Conservation (phyloP, 345 rosid species). For the Salix arbutifolia region DNA sequence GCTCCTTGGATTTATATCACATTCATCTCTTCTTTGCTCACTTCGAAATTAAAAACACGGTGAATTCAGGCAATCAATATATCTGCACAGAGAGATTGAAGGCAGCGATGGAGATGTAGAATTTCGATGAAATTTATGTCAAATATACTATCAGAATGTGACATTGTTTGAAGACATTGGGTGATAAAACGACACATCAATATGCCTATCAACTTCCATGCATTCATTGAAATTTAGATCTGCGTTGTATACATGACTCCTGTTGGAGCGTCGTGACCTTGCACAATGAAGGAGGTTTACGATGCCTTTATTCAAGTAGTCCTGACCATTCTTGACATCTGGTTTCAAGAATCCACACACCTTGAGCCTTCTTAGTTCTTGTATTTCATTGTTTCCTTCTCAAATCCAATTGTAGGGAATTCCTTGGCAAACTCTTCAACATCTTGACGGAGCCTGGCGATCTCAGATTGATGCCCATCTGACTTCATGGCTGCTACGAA, state of each 20-base stretch:
- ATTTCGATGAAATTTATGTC: too few species aligned
- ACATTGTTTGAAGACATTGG: too few species aligned
- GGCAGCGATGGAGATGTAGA: too few species aligned
- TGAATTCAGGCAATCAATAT: background rate
- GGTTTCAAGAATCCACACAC: constrained; percentile 15
- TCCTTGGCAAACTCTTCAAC: constrained; percentile 81
- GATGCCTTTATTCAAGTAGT: too few species aligned
- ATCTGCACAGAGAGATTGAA: constrained; percentile 4
- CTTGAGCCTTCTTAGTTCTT: constrained; percentile 44
- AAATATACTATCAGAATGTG: too few species aligned
- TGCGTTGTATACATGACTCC: too few species aligned
- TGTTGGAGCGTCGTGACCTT: too few species aligned
- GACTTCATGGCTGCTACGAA: constrained; percentile 71
- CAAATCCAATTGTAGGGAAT: constrained; percentile 86
- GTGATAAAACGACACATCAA: too few species aligned
- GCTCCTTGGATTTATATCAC: background rate
- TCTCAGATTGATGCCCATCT: constrained; percentile 54
- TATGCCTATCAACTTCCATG: too few species aligned
- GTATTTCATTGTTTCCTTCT: constrained; percentile 85
- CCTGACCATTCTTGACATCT: too few species aligned
- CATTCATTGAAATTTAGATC: too few species aligned
- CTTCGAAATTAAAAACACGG: background rate
- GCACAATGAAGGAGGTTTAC: too few species aligned
- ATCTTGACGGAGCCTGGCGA: constrained; percentile 53
- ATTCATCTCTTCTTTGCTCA: background rate